These are phyloP conservation scores for Paragyromitra xinjiangensis DNA, from an alignment of 495 filamentous ascomycete species.

Conservation along the genomic window DNA sequence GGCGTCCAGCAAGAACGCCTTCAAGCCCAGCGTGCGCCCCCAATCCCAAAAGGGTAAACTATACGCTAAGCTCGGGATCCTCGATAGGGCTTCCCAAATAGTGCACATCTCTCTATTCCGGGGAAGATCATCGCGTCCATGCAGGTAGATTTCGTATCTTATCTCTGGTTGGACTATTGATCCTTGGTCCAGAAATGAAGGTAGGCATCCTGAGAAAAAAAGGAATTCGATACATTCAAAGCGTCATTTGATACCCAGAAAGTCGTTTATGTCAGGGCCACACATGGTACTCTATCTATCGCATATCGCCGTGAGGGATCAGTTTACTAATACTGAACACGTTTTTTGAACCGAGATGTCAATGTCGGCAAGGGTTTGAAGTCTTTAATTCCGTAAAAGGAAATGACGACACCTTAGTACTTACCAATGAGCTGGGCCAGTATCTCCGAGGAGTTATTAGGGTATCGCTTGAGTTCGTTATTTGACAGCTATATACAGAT, in stretches of 20 bases:
- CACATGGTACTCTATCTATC: background rate
- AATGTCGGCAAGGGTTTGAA: background rate
- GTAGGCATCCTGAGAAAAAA: background rate
- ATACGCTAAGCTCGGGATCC: background rate
- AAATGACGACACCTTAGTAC: background rate
- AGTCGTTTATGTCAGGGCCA: background rate
- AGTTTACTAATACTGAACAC: background rate
- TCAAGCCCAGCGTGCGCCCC: background rate
- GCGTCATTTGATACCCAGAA: background rate
- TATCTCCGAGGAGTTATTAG: background rate
- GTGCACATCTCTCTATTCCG: background rate
- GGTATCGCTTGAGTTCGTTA: background rate
- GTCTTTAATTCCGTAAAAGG: background rate
- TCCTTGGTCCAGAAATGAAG: background rate
- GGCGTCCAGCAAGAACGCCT: background rate
- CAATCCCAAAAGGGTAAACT: background rate
- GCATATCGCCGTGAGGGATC: background rate
- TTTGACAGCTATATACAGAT: background rate
- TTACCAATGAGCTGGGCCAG: background rate
- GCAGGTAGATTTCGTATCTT: background rate
- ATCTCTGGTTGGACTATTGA: background rate
- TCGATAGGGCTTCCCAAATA: background rate
- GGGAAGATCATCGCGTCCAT: background rate
- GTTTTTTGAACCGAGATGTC: background rate
- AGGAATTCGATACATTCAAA: background rate